These are phyloP conservation scores for Cinnamomum chago DNA, from an alignment of 164 flowering plant genomes.

Conservation along the genomic window DNA sequence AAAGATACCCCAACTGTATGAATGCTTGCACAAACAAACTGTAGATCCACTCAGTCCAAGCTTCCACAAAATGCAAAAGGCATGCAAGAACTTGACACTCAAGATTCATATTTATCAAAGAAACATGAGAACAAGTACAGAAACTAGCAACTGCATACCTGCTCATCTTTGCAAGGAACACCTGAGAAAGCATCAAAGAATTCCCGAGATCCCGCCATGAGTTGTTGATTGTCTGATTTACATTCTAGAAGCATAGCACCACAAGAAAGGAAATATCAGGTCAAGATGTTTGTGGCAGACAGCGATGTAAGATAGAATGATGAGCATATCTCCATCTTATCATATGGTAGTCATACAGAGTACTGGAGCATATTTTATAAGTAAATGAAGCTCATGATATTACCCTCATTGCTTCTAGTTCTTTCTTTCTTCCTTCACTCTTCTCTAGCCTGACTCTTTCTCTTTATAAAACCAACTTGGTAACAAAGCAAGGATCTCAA, in stretches of 20 bases:
- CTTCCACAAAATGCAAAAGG: neutral
- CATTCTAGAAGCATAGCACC: slow-evolving; percentile 12
- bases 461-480: no score
- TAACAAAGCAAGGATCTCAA: no score
- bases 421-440: no score
- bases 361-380: no score
- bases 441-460: no score
- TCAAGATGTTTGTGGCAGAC: no score
- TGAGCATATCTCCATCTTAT: no score
- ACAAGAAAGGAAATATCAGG: neutral
- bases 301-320: neutral
- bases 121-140: slow-evolving; percentile 1
- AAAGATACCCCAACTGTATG: neutral
- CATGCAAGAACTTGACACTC: neutral
- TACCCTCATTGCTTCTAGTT: no score
- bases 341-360: no score
- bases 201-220: slow-evolving; percentile 24
- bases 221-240: slow-evolving; percentile 21
- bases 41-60: neutral
- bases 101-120: neutral
- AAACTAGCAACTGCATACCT: slow-evolving; percentile 14
- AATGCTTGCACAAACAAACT: neutral
- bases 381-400: no score
- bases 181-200: slow-evolving; percentile 27
- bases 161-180: slow-evolving; percentile 24